Evolutionary conservation across 768 basidiomycete genomes (phyloP), one percentile per base, ranked within the genome.

Genomic region (Amanita polypyramis): DNA sequence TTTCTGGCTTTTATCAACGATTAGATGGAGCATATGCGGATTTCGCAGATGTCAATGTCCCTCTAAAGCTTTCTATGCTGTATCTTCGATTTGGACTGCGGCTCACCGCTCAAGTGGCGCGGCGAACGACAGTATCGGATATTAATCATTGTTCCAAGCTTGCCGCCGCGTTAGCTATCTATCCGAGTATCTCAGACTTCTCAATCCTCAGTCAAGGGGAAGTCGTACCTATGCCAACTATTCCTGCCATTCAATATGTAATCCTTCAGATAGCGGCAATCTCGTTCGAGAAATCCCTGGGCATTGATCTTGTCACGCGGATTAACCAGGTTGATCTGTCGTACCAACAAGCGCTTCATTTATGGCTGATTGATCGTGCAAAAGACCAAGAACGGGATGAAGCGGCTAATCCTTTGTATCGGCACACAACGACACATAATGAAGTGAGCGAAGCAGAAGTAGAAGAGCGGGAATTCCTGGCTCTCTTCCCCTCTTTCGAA

Each of bases 401-500:
- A 20, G 78, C 77, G 10, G 75, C 81, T 0, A 76, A 75, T 21
- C 84, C 86, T 17, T 65, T 98, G 2, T 99, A 98, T 68, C 81
- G 85, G 20, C 70, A 70, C 40, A 77, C 73, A 36, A 58, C 72
- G 20, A 70, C 77, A 11, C 65, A 85, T 40, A 66, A 73, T 23
- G 72, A 72, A 23, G 61, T 72, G 8, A 75, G 73, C 10, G 93
- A 94, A 51, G 77, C 76, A 4, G 85, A 91, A 56, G 59, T 76
- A 32, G 91, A 96, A 59, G 87, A 86, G 61, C 71, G 73, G 52
- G 96, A 98, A 55, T 90, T 98, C 57, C 65, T 81, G 38, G 66
- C 76, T 4, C 61, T 98, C 23, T 99, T 99, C 64, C 96, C 96
- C 10, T 79, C 79, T 9, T 95, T 81, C 55, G 85, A 84, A 27